Base-by-base conservation (phyloP, 139 green algal genomes). In the Tetradesmus lagerheimii region DNA sequence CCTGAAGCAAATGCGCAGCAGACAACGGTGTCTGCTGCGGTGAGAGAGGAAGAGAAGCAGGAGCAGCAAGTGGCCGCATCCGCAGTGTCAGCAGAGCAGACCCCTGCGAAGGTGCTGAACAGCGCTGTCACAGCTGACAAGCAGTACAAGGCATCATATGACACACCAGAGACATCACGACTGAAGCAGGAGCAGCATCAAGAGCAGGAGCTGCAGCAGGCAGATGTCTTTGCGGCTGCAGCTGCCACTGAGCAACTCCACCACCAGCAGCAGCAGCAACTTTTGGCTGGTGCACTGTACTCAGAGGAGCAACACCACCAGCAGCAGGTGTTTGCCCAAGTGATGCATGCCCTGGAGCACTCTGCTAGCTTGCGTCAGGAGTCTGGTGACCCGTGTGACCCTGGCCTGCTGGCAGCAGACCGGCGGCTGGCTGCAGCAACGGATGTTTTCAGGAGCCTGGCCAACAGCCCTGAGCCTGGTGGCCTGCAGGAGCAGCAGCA, bases 341-440 rank as follows among this genome's bases (percentile, higher is more conserved):
- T 85, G 0, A 39, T 85, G 45, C 11, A 35, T 0, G 80, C 80
- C 0, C 2, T 85, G 25, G 43, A 85, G 31, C 45, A 45, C 41
- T 85, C 80, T 16, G 31, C n/a, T 8, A 38, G 43, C 12, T 18
- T 85, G 39, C 15, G n/a, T 15, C n/a, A 34, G 20, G 47, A 39
- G 80, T 23, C 38, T 25, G 25, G 31, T n/a, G 43, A 85, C 15
- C 80, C 80, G 5, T 35, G 45, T 23, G 80, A 74, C 41, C 80
- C 80, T 29, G 16, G 35, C 43, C 39, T 71, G 39, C 39, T 85
- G 14, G 29, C 27, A 29, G 80, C 80, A 39, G 80, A 85, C 47
- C 80, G 80, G 27, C 80, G 80, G 80, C 80, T 85, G 43, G 80
- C 80, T 64, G 80, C 80, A 43, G 80, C 80, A 31, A 57, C 80